Evolutionary conservation across 2,329 filamentous ascomycete species (phyloP).

Genomic region (Escovopsis sp.): DNA sequence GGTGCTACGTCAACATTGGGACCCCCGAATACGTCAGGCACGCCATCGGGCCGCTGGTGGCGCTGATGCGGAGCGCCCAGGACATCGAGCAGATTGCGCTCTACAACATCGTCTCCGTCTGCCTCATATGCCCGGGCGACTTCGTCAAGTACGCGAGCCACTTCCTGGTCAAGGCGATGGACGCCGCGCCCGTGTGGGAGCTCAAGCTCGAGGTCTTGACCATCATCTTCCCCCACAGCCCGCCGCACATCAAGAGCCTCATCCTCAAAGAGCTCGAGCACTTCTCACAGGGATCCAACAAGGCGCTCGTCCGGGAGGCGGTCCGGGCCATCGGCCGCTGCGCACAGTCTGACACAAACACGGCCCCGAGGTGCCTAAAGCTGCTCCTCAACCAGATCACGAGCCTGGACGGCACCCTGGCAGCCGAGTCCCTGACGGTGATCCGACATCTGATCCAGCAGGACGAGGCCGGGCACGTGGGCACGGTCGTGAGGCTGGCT

Average conservation of each 20-base stretch:
- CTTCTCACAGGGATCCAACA: constrained; percentile 63
- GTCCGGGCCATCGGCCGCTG: constrained; percentile 89
- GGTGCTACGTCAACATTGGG: constrained; percentile 74
- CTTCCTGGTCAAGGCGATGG: constrained; percentile 71
- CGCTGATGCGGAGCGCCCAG: constrained; percentile 66
- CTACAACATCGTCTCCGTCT: constrained; percentile 92
- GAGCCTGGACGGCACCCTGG: constrained; percentile 71
- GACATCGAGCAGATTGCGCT: constrained; percentile 84
- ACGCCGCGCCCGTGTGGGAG: constrained; percentile 70
- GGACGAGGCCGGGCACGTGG: constrained; percentile 62
- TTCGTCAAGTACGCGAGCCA: constrained; percentile 83
- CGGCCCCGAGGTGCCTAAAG: constrained; percentile 64
- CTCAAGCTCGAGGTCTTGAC: constrained; percentile 86
- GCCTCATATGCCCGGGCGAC: constrained; percentile 55
- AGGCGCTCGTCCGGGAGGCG: constrained; percentile 68
- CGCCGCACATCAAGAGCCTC: constrained; percentile 61
- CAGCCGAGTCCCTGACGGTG: constrained; percentile 85
- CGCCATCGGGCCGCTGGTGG: constrained; percentile 71
- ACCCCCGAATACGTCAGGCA: constrained; percentile 59
- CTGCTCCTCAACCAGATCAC: constrained; percentile 78
- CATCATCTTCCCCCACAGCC: constrained; percentile 74
- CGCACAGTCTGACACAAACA: constrained; percentile 59
- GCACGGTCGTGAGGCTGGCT: constrained; percentile 76
- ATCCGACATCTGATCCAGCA: constrained; percentile 93
- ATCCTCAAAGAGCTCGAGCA: constrained; percentile 89